These are phyloP conservation scores for Areca catechu DNA, from an alignment of 176 grass and related monocot genomes.

Conservation along the genomic window DNA sequence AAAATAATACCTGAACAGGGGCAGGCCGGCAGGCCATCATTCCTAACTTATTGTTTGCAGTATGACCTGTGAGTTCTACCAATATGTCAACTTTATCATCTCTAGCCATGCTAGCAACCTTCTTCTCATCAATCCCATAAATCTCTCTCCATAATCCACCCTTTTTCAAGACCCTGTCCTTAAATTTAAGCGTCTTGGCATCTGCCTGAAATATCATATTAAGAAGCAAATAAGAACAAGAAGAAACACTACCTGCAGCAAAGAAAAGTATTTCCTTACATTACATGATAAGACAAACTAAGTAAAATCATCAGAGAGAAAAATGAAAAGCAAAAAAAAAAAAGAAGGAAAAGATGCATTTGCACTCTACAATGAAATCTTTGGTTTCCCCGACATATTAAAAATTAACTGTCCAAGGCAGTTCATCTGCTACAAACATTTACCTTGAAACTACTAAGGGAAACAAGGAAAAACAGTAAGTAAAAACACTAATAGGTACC, in stretches of 20 bases:
- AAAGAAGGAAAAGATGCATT: too few species aligned
- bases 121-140: conserved; percentile 93
- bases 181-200: conserved; percentile 92
- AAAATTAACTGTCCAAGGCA: too few species aligned
- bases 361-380: too few species aligned
- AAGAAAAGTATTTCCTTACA: background rate
- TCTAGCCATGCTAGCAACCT: conserved; percentile 75
- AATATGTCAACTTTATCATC: conserved; percentile 98
- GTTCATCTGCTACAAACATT: too few species aligned
- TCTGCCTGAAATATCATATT: conserved; percentile 71
- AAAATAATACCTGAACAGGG: conserved; percentile 63
- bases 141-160: conserved; percentile 95
- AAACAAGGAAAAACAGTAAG: too few species aligned
- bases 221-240: conserved; percentile 4
- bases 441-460: too few species aligned
- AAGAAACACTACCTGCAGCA: background rate
- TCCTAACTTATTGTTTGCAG: conserved; percentile 95
- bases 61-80: conserved; percentile 97
- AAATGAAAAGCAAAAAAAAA: too few species aligned
- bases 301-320: too few species aligned
- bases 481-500: conserved; percentile 28
- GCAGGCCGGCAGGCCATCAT: conserved; percentile 89
- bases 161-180: conserved; percentile 87
- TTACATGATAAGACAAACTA: too few species aligned
- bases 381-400: too few species aligned